Base-by-base conservation (phyloP, 306 rosid genomes). In the Luffa aegyptiaca region DNA sequence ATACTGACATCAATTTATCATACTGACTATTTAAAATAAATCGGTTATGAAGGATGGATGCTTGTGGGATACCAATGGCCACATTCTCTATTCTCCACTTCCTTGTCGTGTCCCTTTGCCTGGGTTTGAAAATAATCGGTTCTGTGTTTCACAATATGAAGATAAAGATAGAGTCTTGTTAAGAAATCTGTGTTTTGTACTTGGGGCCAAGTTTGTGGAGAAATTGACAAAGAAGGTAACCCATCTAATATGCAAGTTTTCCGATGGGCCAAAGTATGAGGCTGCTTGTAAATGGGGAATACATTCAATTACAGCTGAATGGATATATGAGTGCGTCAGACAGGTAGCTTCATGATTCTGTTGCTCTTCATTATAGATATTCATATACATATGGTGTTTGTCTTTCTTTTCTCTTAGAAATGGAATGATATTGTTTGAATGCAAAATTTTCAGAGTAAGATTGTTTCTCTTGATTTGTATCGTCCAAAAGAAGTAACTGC, bases 81-180 rank as follows among this genome's bases (percentile, higher is more conserved):
- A 95, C 85, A 88, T 91, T 88, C 91, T 95, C 81, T 95, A 90
- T 87, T 87, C 97, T 82, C 98, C 98, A 64, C 97, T 95, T 85
- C 93, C 97, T 64, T 92, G 98, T 80, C 14, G 8, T 53, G 81
- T 89, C 79, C 98, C 98, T 73, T 89, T 95, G 88, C 90, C 90
- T 78, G 98, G 96, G 74, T 91, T 91, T 83, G 89, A 91, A 89
- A 87, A 84, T 56, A 85, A 90, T 69, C 85, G 97, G 75, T 92
- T 95, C 84, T 95, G 97, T 85, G 93, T 91, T 86, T 92, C 98
- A 52, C 98, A 95, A 87, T 95, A 95, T 55, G 93, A 92, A 76
- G 96, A 87, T 78, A 90, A 88, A 86, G 97, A 95, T 71, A 87
- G 93, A 85, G 69, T 85, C 65, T 86, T 95, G 59, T 86, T 95